phyloP scores from a whole-genome alignment of 2,329 filamentous ascomycete genomes.

The Aspergillus amoenus region DNA sequence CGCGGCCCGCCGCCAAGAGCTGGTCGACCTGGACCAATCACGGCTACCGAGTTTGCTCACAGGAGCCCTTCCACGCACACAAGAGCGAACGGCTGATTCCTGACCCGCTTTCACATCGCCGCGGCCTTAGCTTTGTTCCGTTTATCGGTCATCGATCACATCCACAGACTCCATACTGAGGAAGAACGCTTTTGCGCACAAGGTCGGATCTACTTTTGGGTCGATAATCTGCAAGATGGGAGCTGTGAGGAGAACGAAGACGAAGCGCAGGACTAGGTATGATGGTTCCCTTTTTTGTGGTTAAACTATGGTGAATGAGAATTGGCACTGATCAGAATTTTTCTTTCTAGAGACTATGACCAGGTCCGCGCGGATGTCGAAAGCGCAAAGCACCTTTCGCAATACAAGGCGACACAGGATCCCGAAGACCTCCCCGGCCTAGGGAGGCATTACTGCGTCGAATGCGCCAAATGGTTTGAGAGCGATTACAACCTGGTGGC shows the following conservation, averaged over 20 bases:
- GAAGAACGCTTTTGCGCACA: not conserved
- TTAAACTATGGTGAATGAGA: not conserved
- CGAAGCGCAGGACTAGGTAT: conserved; percentile 68
- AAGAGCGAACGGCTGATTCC: conserved; percentile 28
- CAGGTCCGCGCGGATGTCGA: conserved; percentile 82
- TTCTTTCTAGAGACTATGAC: conserved; percentile 73
- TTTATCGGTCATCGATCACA: conserved; percentile 34
- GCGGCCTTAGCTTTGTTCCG: conserved; percentile 29
- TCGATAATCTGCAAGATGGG: conserved; percentile 57
- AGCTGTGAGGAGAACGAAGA: conserved; percentile 67
- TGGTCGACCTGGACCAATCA: conserved; percentile 27
- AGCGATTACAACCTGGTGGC: conserved; percentile 71
- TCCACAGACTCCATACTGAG: conserved; percentile 9
- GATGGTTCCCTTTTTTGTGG: conserved; percentile 11
- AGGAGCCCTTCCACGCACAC: conserved; percentile 21
- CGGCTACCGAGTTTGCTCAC: conserved; percentile 24
- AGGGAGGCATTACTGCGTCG: conserved; percentile 81
- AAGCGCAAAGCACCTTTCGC: conserved; percentile 74
- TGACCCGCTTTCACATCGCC: conserved; percentile 29
- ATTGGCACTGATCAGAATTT: conserved; percentile 7
- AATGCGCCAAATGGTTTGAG: conserved; percentile 97
- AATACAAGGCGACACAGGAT: conserved; percentile 76
- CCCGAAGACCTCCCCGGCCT: conserved; percentile 84
- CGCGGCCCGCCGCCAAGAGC: conserved; percentile 26
- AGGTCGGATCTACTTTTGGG: conserved; percentile 14